These are phyloP conservation scores for Suhomyces bribrorum DNA, from an alignment of 1,139 yeast species.

Conservation along the genomic window DNA sequence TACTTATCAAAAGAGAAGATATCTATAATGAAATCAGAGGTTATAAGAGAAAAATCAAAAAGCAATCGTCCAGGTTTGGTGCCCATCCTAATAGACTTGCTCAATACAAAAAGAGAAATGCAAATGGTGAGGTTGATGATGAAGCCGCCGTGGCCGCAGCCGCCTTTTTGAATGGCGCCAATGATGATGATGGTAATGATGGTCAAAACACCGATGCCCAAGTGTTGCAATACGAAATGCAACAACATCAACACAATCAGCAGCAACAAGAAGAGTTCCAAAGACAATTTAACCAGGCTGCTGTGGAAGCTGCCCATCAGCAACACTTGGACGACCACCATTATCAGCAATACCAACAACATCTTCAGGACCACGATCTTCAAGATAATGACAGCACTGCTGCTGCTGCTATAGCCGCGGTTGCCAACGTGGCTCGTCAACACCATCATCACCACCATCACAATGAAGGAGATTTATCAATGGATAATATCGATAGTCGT, in stretches of 20 bases:
- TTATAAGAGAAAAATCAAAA: slow-evolving; percentile 54
- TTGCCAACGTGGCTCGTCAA: slow-evolving; percentile 35
- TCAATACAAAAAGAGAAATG: slow-evolving; percentile 27
- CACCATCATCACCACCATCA: slow-evolving; percentile 26
- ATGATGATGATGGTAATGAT: slow-evolving; percentile 13
- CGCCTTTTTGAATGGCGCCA: slow-evolving; percentile 17
- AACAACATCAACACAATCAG: slow-evolving; percentile 26
- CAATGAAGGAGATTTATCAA: slow-evolving; percentile 40
- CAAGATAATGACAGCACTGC: slow-evolving; percentile 32
- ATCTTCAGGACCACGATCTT: slow-evolving; percentile 29
- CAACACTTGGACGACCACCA: slow-evolving; percentile 32
- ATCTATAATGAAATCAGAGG: slow-evolving; percentile 60
- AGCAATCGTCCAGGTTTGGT: slow-evolving; percentile 27
- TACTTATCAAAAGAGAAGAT: slow-evolving; percentile 57
- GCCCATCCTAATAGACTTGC: slow-evolving; percentile 14
- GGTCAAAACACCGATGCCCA: slow-evolving; percentile 18
- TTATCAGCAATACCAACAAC: slow-evolving; percentile 37
- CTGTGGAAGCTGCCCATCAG: slow-evolving; percentile 35
- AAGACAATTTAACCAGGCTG: slow-evolving; percentile 41
- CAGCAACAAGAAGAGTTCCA: slow-evolving; percentile 43
- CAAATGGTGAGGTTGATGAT: slow-evolving; percentile 33
- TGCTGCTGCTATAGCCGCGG: slow-evolving; percentile 49
- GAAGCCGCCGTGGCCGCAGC: slow-evolving; percentile 30
- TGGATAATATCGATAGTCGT: slow-evolving; percentile 51
- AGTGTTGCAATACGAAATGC: slow-evolving; percentile 26